Evolutionary conservation across 2,329 filamentous ascomycete species (phyloP), one percentile per base, ranked within the genome.

Genomic region (Aureobasidium subglaciale): DNA sequence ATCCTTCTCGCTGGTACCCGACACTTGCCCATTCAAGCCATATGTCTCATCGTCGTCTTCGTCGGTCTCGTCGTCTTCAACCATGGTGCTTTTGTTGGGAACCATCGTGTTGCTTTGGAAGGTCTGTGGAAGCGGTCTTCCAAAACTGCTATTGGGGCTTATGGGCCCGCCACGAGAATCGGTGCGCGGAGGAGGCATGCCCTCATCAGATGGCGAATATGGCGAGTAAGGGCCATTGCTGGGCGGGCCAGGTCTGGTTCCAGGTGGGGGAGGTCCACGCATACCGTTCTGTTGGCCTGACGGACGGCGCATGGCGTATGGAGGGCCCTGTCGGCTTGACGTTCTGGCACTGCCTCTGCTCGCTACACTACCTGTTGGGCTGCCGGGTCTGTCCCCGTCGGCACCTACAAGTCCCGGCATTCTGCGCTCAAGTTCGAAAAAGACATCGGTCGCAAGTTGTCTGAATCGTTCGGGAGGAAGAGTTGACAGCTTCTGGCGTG

Each of bases 41-140:
- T 88, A 88, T 2, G 81, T 78, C 16, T 32, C 35, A 65, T 85
- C 82, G 55, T 78, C 81, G 55, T 85, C 79, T 48, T 84, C 78
- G 11, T 75, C 74, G 60, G 89, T 88, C 63, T 95, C 90, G 61
- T 95, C 91, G 67, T 97, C 93, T 70, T 99, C 93, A 1, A 97
- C 84, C 85, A 97, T 91, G 0, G 88, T 96, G 65, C 92, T 95
- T 73, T 97, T 99, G 68, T 96, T 97, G 0, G 93, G 93, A 29
- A 97, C 87, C 64, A 97, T 95, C 0, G 90, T 97, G 67, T 95
- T 97, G 67, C 87, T 92, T 68, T 96, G 91, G 62, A 95, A 90
- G 34, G 90, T 90, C 68, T 95, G 96, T 15, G 88, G 87, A 62
- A 88, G 82, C 4, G 91, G 91, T 42, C 88, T 80, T 38, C 86